Base-by-base conservation (phyloP, 2,329 filamentous ascomycete species). In the Stylonectria norvegica region DNA sequence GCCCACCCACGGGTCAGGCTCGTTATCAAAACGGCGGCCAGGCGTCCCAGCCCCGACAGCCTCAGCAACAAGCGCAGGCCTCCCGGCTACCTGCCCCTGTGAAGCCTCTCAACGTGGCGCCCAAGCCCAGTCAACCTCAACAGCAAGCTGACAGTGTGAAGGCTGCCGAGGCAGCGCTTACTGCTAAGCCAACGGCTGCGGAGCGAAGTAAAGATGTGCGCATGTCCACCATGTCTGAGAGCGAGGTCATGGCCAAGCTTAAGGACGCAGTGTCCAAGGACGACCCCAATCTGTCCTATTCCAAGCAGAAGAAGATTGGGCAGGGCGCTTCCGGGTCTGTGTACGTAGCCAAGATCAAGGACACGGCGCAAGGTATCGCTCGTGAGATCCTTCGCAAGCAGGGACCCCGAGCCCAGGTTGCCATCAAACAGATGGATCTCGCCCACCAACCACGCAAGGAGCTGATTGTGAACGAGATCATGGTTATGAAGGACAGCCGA, bases 391-490 rank as follows among this genome's bases (percentile, higher is more conserved):
- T 95, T 47, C 81, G 86, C 29, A 81, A 83, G 51, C 85, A 94
- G 59, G 90, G 89, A 10, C 75, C 79, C 36, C 81, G 87, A 49
- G 88, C 88, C 35, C 89, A 96, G 63, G 93, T 98, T 47, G 93
- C 93, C 29, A 98, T 98, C 63, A 98, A 98, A 72, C 93, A 98
- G 70, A 98, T 98, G 93, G 93, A 98, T 69, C 79, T 98, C 40
- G 89, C 91, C 36, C 93, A 95, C 61, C 93, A 98, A 66, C 93
- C 93, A 34, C 79, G 93, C 43, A 98, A 98, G 74, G 93, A 98
- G 68, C 72, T 98, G 59, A 98, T 98, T 60, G 93, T 98, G 38
- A 98, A 98, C 65, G 93, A 98, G 62, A 98, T 98, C 60, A 94
- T 98, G 71, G 93, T 98, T 45, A 98, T 98, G 93, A 96, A 97